Percentiles rank a stretch among this genome's conserved stretches.
Conservation (phyloP, 768 basidiomycete species). For the Boletus barrowsii region DNA sequence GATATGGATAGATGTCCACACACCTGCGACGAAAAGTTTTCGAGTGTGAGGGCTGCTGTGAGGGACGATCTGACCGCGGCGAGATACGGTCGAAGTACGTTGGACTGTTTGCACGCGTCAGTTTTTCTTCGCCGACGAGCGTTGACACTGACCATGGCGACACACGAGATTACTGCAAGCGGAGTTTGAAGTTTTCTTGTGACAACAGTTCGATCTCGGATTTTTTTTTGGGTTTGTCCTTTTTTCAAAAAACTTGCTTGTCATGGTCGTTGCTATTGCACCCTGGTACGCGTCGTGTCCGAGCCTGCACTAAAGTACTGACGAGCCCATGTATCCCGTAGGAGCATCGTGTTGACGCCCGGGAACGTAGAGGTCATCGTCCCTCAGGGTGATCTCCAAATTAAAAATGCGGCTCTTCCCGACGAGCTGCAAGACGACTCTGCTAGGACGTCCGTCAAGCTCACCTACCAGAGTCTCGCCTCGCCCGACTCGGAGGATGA, state of each 20-base stretch:
- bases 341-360: slow-evolving; percentile 61
- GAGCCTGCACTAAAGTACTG: background rate
- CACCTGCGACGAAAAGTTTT: slow-evolving; percentile 93
- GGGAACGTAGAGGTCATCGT: slow-evolving; percentile 55
- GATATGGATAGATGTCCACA: background rate
- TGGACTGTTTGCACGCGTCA: slow-evolving; percentile 58
- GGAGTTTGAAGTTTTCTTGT: slow-evolving; percentile 42
- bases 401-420: slow-evolving; percentile 82
- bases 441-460: slow-evolving; percentile 64
- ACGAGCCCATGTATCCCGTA: slow-evolving; percentile 24
- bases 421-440: slow-evolving; percentile 62
- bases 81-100: slow-evolving; percentile 92
- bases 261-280: slow-evolving; percentile 61
- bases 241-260: slow-evolving; percentile 11
- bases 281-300: slow-evolving; percentile 51
- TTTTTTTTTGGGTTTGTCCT: slow-evolving; percentile 1
- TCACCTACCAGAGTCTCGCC: slow-evolving; percentile 48
- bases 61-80: slow-evolving; percentile 93
- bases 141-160: background rate
- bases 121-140: background rate
- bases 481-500: slow-evolving; percentile 40
- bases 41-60: slow-evolving; percentile 94
- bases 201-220: background rate
- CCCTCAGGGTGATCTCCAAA: slow-evolving; percentile 65
- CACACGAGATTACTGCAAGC: slow-evolving; percentile 22